Evolutionary conservation across 257 asterid species (phyloP).

Genomic region (Solanum paucissectum): DNA sequence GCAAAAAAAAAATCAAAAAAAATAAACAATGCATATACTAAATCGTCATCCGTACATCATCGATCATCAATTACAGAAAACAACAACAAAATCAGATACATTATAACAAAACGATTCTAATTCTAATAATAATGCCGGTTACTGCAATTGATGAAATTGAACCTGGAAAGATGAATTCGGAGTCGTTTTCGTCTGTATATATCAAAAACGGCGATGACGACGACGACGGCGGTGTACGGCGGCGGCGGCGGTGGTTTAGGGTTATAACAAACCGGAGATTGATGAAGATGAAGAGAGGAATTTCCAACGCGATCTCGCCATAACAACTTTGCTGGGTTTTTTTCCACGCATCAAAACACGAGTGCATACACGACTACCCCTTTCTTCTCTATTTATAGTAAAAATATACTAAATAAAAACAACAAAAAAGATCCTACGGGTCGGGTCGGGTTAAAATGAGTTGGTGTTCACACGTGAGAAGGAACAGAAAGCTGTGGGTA

Average conservation of each 20-base stretch:
- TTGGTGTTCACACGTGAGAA: neutral
- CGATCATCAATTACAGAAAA: neutral
- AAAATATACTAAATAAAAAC: too few species aligned
- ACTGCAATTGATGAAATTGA: neutral
- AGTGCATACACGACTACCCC: constrained; percentile 40
- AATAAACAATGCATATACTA: constrained; percentile 10
- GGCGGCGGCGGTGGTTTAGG: neutral
- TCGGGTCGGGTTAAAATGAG: neutral
- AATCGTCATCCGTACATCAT: neutral
- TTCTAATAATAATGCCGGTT: neutral
- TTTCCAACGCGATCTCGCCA: constrained; percentile 49
- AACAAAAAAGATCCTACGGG: too few species aligned
- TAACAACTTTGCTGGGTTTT: constrained; percentile 26
- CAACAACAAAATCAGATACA: neutral
- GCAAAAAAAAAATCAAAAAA: neutral
- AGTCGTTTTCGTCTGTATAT: neutral
- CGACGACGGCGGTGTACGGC: neutral
- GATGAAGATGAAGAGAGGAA: constrained; percentile 1
- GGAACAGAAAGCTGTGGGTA: neutral
- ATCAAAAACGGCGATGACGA: neutral
- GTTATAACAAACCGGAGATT: neutral
- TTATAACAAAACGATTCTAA: neutral
- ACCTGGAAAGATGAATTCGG: neutral
- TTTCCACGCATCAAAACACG: constrained; percentile 52
- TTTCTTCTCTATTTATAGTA: neutral